A percentile compares a stretch with the other conserved stretches of the same genome.
Conservation (phyloP, 192 early-diverging fungal species). For the Coemansia sp. region DNA sequence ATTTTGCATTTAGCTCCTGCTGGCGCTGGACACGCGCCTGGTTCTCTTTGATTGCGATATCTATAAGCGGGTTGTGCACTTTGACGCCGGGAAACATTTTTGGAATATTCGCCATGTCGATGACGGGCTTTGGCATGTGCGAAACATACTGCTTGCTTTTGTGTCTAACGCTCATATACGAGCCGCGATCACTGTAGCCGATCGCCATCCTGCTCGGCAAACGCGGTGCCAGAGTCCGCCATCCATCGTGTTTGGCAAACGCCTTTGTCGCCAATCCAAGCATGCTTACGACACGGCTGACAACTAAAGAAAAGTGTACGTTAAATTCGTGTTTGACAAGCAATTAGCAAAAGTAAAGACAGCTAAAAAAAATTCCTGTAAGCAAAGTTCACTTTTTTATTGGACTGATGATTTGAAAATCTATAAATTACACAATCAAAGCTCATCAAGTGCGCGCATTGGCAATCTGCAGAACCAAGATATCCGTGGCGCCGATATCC, state of each 20-base stretch:
- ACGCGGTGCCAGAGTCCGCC: background rate
- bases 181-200: background rate
- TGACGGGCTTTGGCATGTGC: background rate
- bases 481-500: slow-evolving; percentile 86
- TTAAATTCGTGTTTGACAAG: too few relatives aligned
- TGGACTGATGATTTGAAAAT: too few relatives aligned
- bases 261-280: background rate
- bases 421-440: too few relatives aligned
- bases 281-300: too few relatives aligned
- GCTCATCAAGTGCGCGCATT: slow-evolving; percentile 72
- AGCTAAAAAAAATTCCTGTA: too few relatives aligned
- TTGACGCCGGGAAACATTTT: background rate
- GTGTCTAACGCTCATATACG: background rate
- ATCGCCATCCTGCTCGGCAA: background rate
- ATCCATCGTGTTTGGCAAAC: background rate
- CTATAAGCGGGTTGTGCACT: slow-evolving; percentile 39
- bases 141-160: background rate
- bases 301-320: too few relatives aligned
- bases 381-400: too few relatives aligned
- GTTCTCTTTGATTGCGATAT: background rate
- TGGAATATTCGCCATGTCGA: slow-evolving; percentile 7
- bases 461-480: slow-evolving; percentile 76
- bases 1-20: background rate
- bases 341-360: too few relatives aligned
- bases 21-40: background rate